Evolutionary conservation across 441 rosid species (phyloP).

Genomic region (Erodium trifolium): DNA sequence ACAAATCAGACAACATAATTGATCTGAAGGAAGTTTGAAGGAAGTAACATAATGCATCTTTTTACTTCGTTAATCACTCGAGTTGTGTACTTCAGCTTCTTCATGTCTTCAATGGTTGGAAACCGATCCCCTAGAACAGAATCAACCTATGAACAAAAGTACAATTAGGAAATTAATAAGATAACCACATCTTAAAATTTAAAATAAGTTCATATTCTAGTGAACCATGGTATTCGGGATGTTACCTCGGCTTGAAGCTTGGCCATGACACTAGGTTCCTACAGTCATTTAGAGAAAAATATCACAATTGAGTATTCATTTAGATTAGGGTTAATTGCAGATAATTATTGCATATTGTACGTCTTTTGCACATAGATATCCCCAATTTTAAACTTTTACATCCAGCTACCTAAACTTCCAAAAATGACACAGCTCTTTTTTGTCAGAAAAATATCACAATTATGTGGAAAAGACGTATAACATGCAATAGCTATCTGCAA

Average conservation of each 20-base stretch:
- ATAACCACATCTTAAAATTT: conserved; percentile 5
- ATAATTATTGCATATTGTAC: too few relatives aligned
- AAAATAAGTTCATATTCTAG: conserved; percentile 9
- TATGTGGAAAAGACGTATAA: too few relatives aligned
- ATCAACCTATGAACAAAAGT: conserved; percentile 53
- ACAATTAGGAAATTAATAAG: neutral
- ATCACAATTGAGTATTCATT: neutral
- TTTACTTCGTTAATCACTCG: conserved; percentile 91
- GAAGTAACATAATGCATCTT: conserved; percentile 5
- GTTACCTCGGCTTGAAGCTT: conserved; percentile 87
- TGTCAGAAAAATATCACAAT: too few relatives aligned
- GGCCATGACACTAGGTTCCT: conserved; percentile 75
- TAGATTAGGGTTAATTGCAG: too few relatives aligned
- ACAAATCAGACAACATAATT: conserved; percentile 12
- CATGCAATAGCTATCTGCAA: too few relatives aligned
- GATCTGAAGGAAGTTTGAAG: neutral
- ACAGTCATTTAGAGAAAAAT: conserved; percentile 23
- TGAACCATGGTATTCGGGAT: too few relatives aligned
- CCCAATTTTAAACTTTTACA: too few relatives aligned
- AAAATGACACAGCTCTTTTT: too few relatives aligned
- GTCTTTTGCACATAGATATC: too few relatives aligned
- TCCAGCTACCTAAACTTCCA: too few relatives aligned
- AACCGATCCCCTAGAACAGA: conserved; percentile 77
- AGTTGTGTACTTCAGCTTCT: conserved; percentile 82
- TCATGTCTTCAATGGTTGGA: conserved; percentile 81